Base-by-base conservation (phyloP, 306 rosid species). In the Fragaria iinumae region DNA sequence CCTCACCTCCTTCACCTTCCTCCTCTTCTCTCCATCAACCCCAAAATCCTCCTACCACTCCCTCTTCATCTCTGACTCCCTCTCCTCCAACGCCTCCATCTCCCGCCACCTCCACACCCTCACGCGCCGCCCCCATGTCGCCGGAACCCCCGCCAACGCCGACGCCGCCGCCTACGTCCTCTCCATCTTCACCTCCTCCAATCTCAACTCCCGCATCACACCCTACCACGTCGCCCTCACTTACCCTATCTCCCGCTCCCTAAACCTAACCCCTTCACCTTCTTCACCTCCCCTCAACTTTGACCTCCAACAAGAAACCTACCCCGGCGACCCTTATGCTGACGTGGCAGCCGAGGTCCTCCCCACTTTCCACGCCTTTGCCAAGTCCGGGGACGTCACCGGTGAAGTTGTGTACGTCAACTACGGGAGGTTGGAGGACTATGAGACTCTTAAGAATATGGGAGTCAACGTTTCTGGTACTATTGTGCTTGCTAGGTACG, bases 331-430 rank as follows among this genome's bases (percentile, higher is more conserved):
- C 65, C 97, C 94, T 70, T 85, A 81, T 38, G 92, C 88, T 17
- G 87, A 82, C 63, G 88, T 86, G 10, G 84, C 88, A 5, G 41
- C 76, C 16, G 60, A 55, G 50, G 80, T 78, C 44, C 80, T 72
- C 36, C 91, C 91, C 18, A 88, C 93, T 1, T 91, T 89, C 67
- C 97, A 91, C 49, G 93, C 90, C 6, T 88, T 78, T 73, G 95
- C 97, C 1, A 90, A 87, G 78, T 91, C 93, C 11, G 93, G 93
- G 17, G 63, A 77, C 21, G 89, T 69, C 18, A 65, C 57, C 9
- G 95, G 89, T 0, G 83, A 79, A 3, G 87, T 82, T 59, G 89
- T 84, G 34, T 89, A 88, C 20, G 93, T 75, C 25, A 89, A 89
- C 76, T 91, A 88, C 25, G 94, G 91, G 20, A 76, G 93, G 8